Conservation (phyloP, 2,329 filamentous ascomycete genomes). For the Epichloe brachyelytri region DNA sequence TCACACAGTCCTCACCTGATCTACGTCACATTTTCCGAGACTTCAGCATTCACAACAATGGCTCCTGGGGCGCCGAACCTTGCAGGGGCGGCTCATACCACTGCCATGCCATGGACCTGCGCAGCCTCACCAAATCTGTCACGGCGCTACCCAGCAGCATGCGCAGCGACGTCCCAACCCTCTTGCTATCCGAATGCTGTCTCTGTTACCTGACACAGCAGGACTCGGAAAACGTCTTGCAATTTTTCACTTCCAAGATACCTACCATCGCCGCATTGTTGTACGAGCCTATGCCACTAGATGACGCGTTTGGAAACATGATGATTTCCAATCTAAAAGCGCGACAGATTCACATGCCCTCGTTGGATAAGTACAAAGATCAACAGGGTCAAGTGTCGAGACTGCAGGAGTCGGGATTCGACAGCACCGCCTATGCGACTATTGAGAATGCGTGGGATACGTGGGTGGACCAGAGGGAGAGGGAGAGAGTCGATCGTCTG, state of each 20-base stretch:
- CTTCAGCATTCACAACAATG: slow-evolving; percentile 15
- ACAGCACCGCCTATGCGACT: slow-evolving; percentile 26
- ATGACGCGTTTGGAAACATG: slow-evolving; percentile 77
- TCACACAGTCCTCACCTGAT: slow-evolving; percentile 32
- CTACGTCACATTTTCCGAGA: slow-evolving; percentile 27
- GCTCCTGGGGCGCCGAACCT: slow-evolving; percentile 31
- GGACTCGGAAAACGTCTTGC: slow-evolving; percentile 50
- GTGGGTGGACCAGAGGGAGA: slow-evolving; percentile 62
- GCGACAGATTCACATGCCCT: slow-evolving; percentile 73
- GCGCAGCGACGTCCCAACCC: slow-evolving; percentile 53
- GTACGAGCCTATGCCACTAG: slow-evolving; percentile 79
- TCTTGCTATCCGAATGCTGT: slow-evolving; percentile 90
- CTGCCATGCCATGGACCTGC: slow-evolving; percentile 58
- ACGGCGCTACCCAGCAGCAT: slow-evolving; percentile 14
- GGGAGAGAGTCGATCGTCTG: slow-evolving; percentile 61
- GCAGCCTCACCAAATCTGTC: slow-evolving; percentile 31
- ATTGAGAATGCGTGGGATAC: slow-evolving; percentile 54
- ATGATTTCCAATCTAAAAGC: slow-evolving; percentile 86
- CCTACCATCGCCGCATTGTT: slow-evolving; percentile 47
- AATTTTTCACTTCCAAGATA: slow-evolving; percentile 46
- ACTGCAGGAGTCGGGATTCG: slow-evolving; percentile 54
- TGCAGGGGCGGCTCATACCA: slow-evolving; percentile 31
- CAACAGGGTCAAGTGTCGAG: slow-evolving; percentile 55
- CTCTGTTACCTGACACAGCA: slow-evolving; percentile 69
- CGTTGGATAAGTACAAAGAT: slow-evolving; percentile 58